Evolutionary conservation across 768 basidiomycete genomes (phyloP).

Genomic region (Amanita muscaria): DNA sequence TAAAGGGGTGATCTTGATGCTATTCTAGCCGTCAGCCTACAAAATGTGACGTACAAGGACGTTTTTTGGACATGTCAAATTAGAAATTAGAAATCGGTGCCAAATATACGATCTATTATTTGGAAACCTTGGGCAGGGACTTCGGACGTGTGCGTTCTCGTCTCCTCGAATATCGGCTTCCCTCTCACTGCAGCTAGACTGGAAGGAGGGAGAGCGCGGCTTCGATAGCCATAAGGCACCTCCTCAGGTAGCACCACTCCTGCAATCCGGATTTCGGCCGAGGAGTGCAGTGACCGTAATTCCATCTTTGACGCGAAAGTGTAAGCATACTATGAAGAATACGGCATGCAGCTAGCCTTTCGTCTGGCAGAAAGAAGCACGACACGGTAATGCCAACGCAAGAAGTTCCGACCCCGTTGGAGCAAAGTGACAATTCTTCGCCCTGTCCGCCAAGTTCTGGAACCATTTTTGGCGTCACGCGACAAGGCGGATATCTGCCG

Average conservation of each 20-base stretch:
- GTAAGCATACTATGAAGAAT: background rate
- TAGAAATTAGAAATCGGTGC: constrained; percentile 1
- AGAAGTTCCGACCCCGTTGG: constrained; percentile 6
- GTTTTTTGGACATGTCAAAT: constrained; percentile 8
- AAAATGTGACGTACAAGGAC: no score
- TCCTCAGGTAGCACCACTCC: no score
- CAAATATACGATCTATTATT: no score
- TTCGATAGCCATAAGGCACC: no score
- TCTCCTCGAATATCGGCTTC: no score
- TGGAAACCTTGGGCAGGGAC: no score
- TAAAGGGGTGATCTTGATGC: background rate
- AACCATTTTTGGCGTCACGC: constrained; percentile 1
- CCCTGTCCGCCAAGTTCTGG: constrained; percentile 6
- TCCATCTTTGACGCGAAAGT: background rate
- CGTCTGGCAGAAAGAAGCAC: constrained; percentile 4
- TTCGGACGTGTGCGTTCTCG: no score
- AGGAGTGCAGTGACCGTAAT: no score
- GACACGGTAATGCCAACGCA: background rate
- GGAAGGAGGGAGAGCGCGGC: no score
- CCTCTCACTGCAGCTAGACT: no score
- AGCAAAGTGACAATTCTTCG: constrained; percentile 1
- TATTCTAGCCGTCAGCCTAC: no score
- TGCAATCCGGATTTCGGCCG: no score
- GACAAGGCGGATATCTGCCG: constrained; percentile 4
- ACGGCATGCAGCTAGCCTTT: background rate